Evolutionary conservation across 805 yeast genomes (phyloP).

Genomic region (Spencermartinsiella europaea): DNA sequence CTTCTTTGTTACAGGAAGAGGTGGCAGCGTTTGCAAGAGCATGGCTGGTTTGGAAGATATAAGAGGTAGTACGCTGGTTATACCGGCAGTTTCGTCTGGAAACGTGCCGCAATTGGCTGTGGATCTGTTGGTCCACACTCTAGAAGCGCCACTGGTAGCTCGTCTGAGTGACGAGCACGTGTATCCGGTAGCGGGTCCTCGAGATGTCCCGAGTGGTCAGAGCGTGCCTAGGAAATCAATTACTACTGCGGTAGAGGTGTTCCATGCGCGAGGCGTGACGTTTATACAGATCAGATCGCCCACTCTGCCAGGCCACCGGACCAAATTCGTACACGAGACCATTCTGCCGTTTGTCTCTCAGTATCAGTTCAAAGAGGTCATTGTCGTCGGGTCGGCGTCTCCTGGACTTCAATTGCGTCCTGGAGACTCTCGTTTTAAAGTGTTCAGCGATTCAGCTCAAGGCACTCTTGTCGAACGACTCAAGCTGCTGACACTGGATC

Average conservation of each 20-base stretch:
- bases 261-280: slow-evolving; percentile 42
- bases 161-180: slow-evolving; percentile 55
- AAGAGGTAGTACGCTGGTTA: slow-evolving; percentile 32
- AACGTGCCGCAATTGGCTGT: slow-evolving; percentile 81
- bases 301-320: slow-evolving; percentile 57
- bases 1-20: no score
- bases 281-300: slow-evolving; percentile 84
- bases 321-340: slow-evolving; percentile 47
- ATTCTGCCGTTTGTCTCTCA: slow-evolving; percentile 44
- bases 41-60: neutral
- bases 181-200: slow-evolving; percentile 82
- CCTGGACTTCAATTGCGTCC: slow-evolving; percentile 38
- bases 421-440: slow-evolving; percentile 1
- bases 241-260: slow-evolving; percentile 65
- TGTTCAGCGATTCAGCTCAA: slow-evolving; percentile 12
- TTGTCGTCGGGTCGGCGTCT: slow-evolving; percentile 69
- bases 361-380: slow-evolving; percentile 39
- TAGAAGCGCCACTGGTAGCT: slow-evolving; percentile 47
- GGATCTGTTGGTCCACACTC: slow-evolving; percentile 68
- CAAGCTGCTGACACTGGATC: slow-evolving; percentile 5
- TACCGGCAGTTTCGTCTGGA: slow-evolving; percentile 83
- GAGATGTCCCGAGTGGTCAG: slow-evolving; percentile 40
- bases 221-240: slow-evolving; percentile 31
- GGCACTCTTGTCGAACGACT: slow-evolving; percentile 11
- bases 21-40: no score